Conservation (phyloP, 2,329 filamentous ascomycete genomes). For the Nemania bipapillata region DNA sequence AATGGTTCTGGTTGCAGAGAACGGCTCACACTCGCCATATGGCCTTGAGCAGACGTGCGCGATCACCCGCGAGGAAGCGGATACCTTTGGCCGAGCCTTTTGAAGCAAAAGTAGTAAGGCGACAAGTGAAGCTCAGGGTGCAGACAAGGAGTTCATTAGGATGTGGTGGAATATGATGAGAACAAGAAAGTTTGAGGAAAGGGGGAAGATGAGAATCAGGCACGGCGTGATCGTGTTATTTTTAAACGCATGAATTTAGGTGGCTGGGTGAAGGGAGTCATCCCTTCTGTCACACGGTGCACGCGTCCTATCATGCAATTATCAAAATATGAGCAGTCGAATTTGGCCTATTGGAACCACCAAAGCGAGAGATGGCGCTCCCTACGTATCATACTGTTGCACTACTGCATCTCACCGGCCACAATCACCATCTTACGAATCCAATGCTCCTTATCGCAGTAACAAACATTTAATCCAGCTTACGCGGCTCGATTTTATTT, state of each 20-base stretch:
- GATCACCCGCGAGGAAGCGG: conserved; percentile 39
- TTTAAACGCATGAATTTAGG: neutral
- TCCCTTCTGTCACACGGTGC: too few species aligned
- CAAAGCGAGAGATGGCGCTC: too few species aligned
- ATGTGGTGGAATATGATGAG: neutral
- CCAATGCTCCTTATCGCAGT: too few species aligned
- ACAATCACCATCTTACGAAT: too few species aligned
- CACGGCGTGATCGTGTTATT: conserved; percentile 15
- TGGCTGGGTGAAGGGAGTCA: too few species aligned
- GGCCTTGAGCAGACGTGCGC: conserved; percentile 41
- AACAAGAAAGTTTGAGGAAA: neutral
- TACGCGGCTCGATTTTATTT: too few species aligned
- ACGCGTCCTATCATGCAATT: too few species aligned
- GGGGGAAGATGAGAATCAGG: neutral
- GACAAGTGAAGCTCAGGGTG: conserved; percentile 9
- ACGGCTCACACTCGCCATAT: conserved; percentile 37
- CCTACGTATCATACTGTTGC: too few species aligned
- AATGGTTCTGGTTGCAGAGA: conserved; percentile 38
- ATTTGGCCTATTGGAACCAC: too few species aligned
- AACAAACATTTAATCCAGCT: too few species aligned
- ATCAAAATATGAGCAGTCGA: too few species aligned
- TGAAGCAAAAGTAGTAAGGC: conserved; percentile 16
- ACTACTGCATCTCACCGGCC: too few species aligned
- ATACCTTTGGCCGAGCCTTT: conserved; percentile 35
- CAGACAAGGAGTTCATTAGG: conserved; percentile 11